Base-by-base conservation (phyloP, 78 protist species). In the Dictyostelium citrinum region DNA sequence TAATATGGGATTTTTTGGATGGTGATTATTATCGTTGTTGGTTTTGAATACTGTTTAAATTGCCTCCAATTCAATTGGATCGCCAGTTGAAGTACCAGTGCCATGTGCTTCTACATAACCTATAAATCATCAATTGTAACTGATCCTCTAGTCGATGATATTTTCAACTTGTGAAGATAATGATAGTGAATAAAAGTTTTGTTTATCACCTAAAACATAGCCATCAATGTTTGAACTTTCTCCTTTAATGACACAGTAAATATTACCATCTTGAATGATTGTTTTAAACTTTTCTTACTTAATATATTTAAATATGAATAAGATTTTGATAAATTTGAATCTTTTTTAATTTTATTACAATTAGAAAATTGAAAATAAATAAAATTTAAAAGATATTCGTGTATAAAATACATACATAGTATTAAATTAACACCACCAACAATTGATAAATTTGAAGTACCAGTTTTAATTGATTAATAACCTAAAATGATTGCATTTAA, bases 381-480 rank as follows among this genome's bases (percentile, higher is more conserved):
- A 7, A 45, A 45, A 45, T 10, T 1, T 1, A 45, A 7, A 45
- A 45, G 8, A 7, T n/a, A n/a, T n/a, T n/a, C n/a, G 8, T 1
- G 8, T 1, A 45, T 9, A 45, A 7, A 45, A 45, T 11, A 60
- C 33, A n/a, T 60, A 60, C 70, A 31, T 60, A 60, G 9, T n/a
- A 90, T 24, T 24, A 90, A 14, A 83, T 96, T 97, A 80, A 51
- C 92, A 22, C 97, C 98, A 20, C 93, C 97, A n/a, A 51, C 97
- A 11, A 97, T 35, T 9, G 98, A 97, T 60, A 17, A 10, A 31
- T 82, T 82, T 60, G 96, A 93, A 17, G 72, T 80, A 9, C 96
- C 95, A 11, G 17, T 8, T 31, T 85, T 72, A 46, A 97, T 49
- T 20, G 94, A 90, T 29, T 35, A 31, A 58, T 16, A 2, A 16